Percentiles rank a stretch among this genome's conserved stretches.
Evolutionary conservation across 2,329 filamentous ascomycete genomes (phyloP).

Genomic region (Cytospora chrysosperma): DNA sequence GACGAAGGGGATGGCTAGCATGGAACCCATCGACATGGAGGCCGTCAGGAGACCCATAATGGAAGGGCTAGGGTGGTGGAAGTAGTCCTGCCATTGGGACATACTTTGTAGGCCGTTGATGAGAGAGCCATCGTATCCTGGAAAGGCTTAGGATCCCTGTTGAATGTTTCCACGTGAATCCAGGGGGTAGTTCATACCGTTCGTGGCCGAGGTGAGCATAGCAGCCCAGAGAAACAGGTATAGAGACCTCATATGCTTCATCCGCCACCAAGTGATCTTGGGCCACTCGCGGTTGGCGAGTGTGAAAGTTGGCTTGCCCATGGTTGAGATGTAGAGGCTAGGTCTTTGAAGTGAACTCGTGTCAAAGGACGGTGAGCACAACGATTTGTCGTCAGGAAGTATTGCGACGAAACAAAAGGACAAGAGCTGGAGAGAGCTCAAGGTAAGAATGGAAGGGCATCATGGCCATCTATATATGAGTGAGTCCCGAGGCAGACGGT

Average conservation of each 20-base stretch:
- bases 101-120: constrained; percentile 49
- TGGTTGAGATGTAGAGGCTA: neutral
- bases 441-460: neutral
- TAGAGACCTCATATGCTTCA: constrained; percentile 33
- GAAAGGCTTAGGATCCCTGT: neutral
- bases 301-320: constrained; percentile 29
- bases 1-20: constrained; percentile 44
- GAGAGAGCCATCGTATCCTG: constrained; percentile 44
- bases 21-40: constrained; percentile 46
- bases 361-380: too few species aligned
- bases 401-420: neutral
- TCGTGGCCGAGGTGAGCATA: constrained; percentile 37
- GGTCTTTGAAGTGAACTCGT: neutral
- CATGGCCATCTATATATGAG: constrained; percentile 11
- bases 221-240: constrained; percentile 36
- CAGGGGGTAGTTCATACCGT: constrained; percentile 30
- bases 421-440: neutral
- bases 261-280: constrained; percentile 34
- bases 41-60: constrained; percentile 42
- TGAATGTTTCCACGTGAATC: neutral
- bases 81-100: constrained; percentile 40
- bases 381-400: neutral
- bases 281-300: constrained; percentile 31
- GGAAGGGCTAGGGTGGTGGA: constrained; percentile 34
- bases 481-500: neutral